Evolutionary conservation across 768 basidiomycete species (phyloP), one percentile per base, ranked within the genome.

Genomic region (Mycena vulgaris): DNA sequence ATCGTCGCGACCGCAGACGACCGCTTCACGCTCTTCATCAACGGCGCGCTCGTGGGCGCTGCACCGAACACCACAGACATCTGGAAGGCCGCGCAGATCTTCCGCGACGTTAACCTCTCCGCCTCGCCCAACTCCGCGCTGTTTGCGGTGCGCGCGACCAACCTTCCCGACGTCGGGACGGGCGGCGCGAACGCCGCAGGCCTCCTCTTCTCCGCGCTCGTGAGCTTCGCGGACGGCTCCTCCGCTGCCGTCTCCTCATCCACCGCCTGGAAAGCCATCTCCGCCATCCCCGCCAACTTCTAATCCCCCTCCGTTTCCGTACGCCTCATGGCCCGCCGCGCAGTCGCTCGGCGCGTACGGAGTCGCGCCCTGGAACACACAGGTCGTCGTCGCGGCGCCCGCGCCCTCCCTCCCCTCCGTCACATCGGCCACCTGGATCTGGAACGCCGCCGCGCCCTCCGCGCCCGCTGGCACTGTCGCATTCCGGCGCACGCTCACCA

Each of bases 111-210:
- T 6, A 16, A 72, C 13, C 74, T 80, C 30, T 60, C 61, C 5
- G 25, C 74, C 1, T 58, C 57, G 9, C 71, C 74, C 13, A 74
- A 74, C 30, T 66, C 62, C 11, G 25, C n/a, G 16, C 35, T 78
- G 13, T 80, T 82, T 30, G 80, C 79, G 4, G 59, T 81, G 27
- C 71, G 70, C 19, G 81, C 75, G 5, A 80, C 77, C 21, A 81
- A 81, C 56, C 51, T 47, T 13, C 42, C 63, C 30, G 66, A 72
- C 58, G 62, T 68, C 21, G 13, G 16, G 4, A 71, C 66, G 17
- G 62, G 75, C 25, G 78, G 77, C 33, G 57, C 60, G 17, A 63
- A 72, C 5, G 76, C 80, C 13, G 81, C 80, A 4, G 80, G 78
- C 3, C 66, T 80, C 42, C 74, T 81, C 42, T 73, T 76, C 19